These are phyloP conservation scores for Phyllosticta capitalensis DNA, from an alignment of 2,329 filamentous ascomycete species.

Conservation along the genomic window DNA sequence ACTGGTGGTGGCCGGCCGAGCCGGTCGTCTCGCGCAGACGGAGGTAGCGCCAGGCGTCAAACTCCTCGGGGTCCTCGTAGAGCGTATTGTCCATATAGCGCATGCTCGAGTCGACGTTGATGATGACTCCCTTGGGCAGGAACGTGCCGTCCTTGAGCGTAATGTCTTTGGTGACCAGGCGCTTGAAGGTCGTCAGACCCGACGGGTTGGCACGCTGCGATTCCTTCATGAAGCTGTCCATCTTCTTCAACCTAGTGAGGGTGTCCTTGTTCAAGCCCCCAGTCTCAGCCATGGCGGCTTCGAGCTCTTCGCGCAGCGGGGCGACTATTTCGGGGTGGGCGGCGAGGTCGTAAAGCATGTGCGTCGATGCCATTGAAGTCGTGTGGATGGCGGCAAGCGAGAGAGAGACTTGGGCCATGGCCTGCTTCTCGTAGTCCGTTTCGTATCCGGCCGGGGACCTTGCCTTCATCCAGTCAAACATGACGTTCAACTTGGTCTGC, in stretches of 20 bases:
- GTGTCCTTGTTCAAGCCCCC: constrained; percentile 10
- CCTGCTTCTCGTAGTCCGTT: constrained; percentile 4
- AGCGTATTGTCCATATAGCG: constrained; percentile 11
- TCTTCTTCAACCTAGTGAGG: constrained; percentile 13
- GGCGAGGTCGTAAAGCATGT: constrained; percentile 15
- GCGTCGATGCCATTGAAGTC: constrained; percentile 13
- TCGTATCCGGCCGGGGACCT: constrained; percentile 10
- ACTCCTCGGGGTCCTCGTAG: constrained; percentile 11
- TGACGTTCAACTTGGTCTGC: neutral
- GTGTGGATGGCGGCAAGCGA: constrained; percentile 18
- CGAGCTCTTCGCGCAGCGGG: constrained; percentile 13
- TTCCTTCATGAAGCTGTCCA: constrained; percentile 18
- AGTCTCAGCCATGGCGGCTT: constrained; percentile 9
- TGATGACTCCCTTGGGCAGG: constrained; percentile 13
- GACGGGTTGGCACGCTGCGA: constrained; percentile 14
- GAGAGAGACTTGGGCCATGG: constrained; percentile 8
- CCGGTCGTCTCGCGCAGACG: constrained; percentile 9
- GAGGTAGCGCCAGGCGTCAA: constrained; percentile 13
- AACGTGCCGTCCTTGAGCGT: constrained; percentile 15
- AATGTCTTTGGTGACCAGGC: constrained; percentile 13
- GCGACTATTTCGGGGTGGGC: constrained; percentile 13
- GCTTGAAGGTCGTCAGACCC: constrained; percentile 12
- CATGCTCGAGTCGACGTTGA: constrained; percentile 12
- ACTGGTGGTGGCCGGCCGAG: constrained; percentile 17
- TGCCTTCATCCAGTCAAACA: constrained; percentile 5